Evolutionary conservation across 345 rosid species (phyloP).

Genomic region (Cardamine resedifolia): DNA sequence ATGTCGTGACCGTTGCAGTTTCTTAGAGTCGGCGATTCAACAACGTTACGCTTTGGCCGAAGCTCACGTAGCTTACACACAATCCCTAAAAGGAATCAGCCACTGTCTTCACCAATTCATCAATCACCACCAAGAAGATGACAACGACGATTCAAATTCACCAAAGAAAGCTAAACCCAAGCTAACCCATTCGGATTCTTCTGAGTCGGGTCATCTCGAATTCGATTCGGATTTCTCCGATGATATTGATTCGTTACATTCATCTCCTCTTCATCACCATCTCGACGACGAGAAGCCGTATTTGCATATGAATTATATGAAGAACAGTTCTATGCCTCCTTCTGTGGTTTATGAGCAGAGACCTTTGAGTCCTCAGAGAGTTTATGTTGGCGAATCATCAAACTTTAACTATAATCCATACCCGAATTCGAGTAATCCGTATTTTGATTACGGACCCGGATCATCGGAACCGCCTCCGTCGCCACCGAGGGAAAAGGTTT

Average conservation of each 20-base stretch:
- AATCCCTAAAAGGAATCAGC: slow-evolving; percentile 48
- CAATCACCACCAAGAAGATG: slow-evolving; percentile 21
- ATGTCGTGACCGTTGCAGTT: slow-evolving; percentile 70
- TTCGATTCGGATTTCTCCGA: slow-evolving; percentile 51
- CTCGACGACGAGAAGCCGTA: slow-evolving; percentile 20
- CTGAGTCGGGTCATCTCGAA: slow-evolving; percentile 65
- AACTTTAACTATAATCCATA: slow-evolving; percentile 37
- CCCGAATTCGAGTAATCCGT: slow-evolving; percentile 26
- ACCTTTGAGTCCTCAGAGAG: slow-evolving; percentile 57
- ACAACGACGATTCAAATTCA: slow-evolving; percentile 2
- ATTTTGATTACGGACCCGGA: slow-evolving; percentile 37
- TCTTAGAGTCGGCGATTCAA: slow-evolving; percentile 60
- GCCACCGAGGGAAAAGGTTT: slow-evolving; percentile 55
- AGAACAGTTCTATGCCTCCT: slow-evolving; percentile 55
- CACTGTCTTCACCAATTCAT: slow-evolving; percentile 50
- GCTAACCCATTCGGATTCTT: slow-evolving; percentile 42
- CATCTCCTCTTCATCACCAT: slow-evolving; percentile 61
- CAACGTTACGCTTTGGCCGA: slow-evolving; percentile 68
- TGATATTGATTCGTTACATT: slow-evolving; percentile 46
- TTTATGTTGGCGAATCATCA: slow-evolving; percentile 64
- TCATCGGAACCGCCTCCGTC: slow-evolving; percentile 60
- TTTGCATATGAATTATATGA: slow-evolving; percentile 77
- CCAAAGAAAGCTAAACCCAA: slow-evolving; percentile 23
- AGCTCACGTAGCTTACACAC: slow-evolving; percentile 54
- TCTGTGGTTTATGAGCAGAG: slow-evolving; percentile 63